phyloP scores from a whole-genome alignment of 345 rosid genomes.

The Sisymbrium altissimum region DNA sequence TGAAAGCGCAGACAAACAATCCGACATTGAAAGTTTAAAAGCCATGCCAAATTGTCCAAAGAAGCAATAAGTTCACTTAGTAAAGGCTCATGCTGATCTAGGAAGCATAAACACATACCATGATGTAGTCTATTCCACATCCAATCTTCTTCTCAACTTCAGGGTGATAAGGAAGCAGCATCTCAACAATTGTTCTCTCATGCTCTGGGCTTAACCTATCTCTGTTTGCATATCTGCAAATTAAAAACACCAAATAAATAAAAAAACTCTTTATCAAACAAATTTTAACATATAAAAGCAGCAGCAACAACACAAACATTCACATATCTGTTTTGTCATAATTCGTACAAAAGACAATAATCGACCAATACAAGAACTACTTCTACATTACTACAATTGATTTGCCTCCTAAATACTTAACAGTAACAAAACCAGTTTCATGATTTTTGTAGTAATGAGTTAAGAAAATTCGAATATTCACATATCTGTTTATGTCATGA shows the following conservation, averaged over 20 bases:
- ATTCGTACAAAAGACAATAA: no score
- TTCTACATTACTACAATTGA: no score
- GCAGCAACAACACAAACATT: neutral
- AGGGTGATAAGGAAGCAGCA: slow-evolving; percentile 86
- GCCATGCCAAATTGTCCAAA: neutral
- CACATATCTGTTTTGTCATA: no score
- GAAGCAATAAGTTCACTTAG: neutral
- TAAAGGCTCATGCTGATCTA: neutral
- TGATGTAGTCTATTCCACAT: slow-evolving; percentile 75
- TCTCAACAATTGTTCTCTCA: slow-evolving; percentile 65
- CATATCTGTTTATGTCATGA: no score
- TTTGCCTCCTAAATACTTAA: no score
- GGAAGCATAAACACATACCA: slow-evolving; percentile 41
- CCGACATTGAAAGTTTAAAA: neutral
- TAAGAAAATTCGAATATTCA: no score
- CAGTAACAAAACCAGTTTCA: no score
- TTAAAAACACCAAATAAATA: neutral
- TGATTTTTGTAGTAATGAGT: no score
- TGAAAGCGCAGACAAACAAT: neutral
- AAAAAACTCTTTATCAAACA: neutral
- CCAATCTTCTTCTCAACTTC: slow-evolving; percentile 77
- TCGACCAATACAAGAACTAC: no score
- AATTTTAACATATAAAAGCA: no score
- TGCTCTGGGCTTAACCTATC: slow-evolving; percentile 72
- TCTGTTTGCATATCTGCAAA: slow-evolving; percentile 68